phyloP scores from a whole-genome alignment of 1,139 yeast genomes.

The Taphrina flavorubra region DNA sequence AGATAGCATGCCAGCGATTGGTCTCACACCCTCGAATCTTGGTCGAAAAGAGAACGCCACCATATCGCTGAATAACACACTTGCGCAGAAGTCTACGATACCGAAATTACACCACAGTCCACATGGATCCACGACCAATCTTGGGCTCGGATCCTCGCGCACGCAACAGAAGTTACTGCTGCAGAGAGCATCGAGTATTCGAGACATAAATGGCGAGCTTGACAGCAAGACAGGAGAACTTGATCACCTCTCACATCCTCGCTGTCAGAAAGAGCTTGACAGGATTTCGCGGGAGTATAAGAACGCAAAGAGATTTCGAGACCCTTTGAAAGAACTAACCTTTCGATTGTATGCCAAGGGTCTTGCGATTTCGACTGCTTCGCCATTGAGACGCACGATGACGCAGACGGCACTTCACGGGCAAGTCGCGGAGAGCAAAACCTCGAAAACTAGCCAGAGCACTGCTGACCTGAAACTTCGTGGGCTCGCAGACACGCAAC shows the following conservation, averaged over 20 bases:
- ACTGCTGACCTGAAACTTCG: constrained; percentile 1
- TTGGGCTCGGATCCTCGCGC: constrained; percentile 32
- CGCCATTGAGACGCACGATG: constrained; percentile 21
- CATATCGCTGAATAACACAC: background rate
- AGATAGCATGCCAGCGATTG: constrained; percentile 7
- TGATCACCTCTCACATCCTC: constrained; percentile 15
- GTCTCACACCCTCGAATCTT: background rate
- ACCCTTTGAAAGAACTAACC: constrained; percentile 28
- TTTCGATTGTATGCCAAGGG: constrained; percentile 24
- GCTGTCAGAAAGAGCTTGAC: constrained; percentile 33
- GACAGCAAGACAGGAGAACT: background rate
- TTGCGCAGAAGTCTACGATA: background rate
- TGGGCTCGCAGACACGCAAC: background rate
- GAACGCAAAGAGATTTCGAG: constrained; percentile 33
- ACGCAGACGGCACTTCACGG: constrained; percentile 14
- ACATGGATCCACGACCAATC: constrained; percentile 28
- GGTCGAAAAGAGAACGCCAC: constrained; percentile 1
- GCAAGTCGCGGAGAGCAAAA: background rate
- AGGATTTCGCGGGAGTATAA: constrained; percentile 24
- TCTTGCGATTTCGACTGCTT: background rate
- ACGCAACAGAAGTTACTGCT: constrained; percentile 38
- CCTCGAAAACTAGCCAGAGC: constrained; percentile 16
- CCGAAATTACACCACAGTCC: constrained; percentile 14
- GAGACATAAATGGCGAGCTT: constrained; percentile 10
- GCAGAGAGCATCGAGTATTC: constrained; percentile 35